Evolutionary conservation across 2,329 filamentous ascomycete genomes (phyloP).

Genomic region (Ceratocystis ficicola): DNA sequence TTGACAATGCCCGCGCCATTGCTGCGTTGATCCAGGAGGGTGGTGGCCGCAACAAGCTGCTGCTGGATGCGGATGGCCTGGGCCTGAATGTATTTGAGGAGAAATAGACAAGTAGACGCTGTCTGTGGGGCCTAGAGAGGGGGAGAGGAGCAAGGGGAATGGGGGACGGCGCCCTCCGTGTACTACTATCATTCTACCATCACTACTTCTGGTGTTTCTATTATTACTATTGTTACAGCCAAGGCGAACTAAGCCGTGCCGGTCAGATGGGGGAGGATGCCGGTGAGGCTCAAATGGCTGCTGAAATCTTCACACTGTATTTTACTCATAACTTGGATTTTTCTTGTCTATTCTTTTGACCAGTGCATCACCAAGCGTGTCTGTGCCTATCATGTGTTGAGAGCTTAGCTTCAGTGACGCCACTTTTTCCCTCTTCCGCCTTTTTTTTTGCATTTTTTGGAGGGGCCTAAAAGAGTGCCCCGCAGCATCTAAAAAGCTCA

Average conservation of each 20-base stretch:
- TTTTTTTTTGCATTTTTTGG: slow-evolving; percentile 8
- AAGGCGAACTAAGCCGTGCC: background rate
- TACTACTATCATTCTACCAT: slow-evolving; percentile 16
- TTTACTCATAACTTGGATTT: slow-evolving; percentile 16
- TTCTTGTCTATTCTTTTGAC: background rate
- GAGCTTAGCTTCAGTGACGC: slow-evolving; percentile 9
- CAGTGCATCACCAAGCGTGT: background rate
- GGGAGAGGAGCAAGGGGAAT: background rate
- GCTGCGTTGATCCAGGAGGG: slow-evolving; percentile 77
- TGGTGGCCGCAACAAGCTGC: slow-evolving; percentile 81
- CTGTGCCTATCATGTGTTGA: background rate
- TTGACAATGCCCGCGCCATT: slow-evolving; percentile 87
- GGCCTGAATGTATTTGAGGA: slow-evolving; percentile 71
- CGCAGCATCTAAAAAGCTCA: slow-evolving; percentile 6
- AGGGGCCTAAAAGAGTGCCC: background rate
- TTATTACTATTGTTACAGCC: background rate
- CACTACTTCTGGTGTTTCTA: slow-evolving; percentile 14
- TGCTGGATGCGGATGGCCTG: slow-evolving; percentile 80
- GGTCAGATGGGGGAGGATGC: background rate
- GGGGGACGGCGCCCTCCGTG: background rate
- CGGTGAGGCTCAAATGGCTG: slow-evolving; percentile 13
- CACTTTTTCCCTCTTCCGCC: background rate
- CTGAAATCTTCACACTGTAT: slow-evolving; percentile 22
- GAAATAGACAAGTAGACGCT: slow-evolving; percentile 5
- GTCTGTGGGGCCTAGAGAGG: background rate